Base-by-base conservation (phyloP, 2,329 filamentous ascomycete genomes). In the Xylaria sp. region DNA sequence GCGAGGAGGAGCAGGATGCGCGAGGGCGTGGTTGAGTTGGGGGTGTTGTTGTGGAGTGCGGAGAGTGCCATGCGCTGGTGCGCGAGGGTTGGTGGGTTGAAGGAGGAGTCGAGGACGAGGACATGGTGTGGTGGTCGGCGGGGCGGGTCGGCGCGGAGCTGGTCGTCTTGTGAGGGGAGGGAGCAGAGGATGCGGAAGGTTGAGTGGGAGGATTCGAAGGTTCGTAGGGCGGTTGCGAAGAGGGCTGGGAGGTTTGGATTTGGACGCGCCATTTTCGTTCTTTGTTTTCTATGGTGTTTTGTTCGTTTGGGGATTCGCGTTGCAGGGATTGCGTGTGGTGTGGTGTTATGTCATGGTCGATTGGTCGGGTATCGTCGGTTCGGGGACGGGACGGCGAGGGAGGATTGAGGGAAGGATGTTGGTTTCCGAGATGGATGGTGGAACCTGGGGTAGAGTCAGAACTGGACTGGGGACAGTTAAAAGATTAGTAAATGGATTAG, bases 31-130 rank as follows among this genome's bases (percentile, higher is more conserved):
- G 5, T 7, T 42, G 37, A 8, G 0, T 10, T 55, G 52, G 23
- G 63, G 51, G 18, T 67, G 58, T 13, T 62, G 54, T 4, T 5
- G 23, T 5, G 23, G 5, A 65, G 57, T 0, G 83, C 83, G 1
- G 80, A 79, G 0, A 75, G 70, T 0, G 79, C 82, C 77, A 89
- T 86, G 59, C 74, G 75, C 49, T 79, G 74, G 69, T 89, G 86
- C 2, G 85, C 86, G 6, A 76, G 73, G 0, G 86, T 88, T 0
- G 86, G 86, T 30, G 86, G 86, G 69, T 89, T 88, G 76, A 88
- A 89, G 60, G 83, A 87, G 54, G 85, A 86, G 72, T 89, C 86
- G 52, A 88, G 79, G 58, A 88, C 75, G 56, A 87, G 74, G 59
- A 89, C 75, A 16, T 70, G 72, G 19, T 62, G 65, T 0, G 67